phyloP scores from a whole-genome alignment of 257 asterid species.

The Echites panduratus region DNA sequence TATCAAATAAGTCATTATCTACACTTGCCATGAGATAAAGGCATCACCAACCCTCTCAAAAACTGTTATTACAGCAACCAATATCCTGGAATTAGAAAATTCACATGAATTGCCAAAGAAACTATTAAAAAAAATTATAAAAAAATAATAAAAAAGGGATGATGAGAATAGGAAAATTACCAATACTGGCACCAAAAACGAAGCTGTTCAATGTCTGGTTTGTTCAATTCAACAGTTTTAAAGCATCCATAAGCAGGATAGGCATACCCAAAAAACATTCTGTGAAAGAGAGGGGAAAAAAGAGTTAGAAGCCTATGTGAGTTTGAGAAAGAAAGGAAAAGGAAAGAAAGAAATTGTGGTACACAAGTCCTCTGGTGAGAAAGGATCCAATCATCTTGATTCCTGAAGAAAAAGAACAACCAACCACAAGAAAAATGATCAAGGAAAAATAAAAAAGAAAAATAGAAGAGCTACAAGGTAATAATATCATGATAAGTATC shows the following conservation, averaged over 20 bases:
- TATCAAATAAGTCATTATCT: neutral
- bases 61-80: constrained; percentile 79
- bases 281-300: constrained; percentile 27
- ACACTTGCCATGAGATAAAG: constrained; percentile 76
- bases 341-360: constrained; percentile 5
- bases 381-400: constrained; percentile 86
- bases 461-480: constrained; percentile 10
- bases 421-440: too few relatives aligned
- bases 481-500: neutral
- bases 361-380: constrained; percentile 78
- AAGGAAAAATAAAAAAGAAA: constrained; percentile 17
- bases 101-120: constrained; percentile 6
- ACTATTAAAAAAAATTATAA: constrained; percentile 16
- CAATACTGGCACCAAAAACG: constrained; percentile 98
- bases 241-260: constrained; percentile 91
- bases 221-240: constrained; percentile 83
- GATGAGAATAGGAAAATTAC: constrained; percentile 26
- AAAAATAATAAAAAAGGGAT: constrained; percentile 1
- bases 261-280: constrained; percentile 82
- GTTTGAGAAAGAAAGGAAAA: constrained; percentile 6
- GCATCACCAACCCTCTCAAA: constrained; percentile 85
- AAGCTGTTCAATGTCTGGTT: constrained; percentile 81
- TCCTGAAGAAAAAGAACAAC: constrained; percentile 29
- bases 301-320: constrained; percentile 16
- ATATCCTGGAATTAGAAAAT: constrained; percentile 55